Conservation (phyloP, 768 basidiomycete genomes). For the Strobilomyces confusus region DNA sequence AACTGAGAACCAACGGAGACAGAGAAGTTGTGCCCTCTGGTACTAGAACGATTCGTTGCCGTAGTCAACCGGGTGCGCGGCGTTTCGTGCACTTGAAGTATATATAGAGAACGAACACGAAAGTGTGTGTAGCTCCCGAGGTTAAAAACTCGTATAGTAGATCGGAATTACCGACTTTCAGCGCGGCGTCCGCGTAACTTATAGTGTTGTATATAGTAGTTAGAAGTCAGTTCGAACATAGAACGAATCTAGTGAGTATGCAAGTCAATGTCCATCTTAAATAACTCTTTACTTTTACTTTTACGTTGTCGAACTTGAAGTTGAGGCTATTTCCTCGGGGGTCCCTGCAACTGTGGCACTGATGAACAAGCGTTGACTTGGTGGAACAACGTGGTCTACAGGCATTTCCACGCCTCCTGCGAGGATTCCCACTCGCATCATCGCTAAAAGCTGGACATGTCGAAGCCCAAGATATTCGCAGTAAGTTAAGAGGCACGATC, state of each 20-base stretch:
- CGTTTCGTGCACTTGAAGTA: neutral
- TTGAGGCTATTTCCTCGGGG: neutral
- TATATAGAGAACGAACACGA: slow-evolving; percentile 8
- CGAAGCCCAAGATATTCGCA: neutral
- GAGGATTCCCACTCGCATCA: slow-evolving; percentile 72
- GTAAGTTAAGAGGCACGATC: neutral
- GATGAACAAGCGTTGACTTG: slow-evolving; percentile 39
- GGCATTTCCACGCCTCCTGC: slow-evolving; percentile 58
- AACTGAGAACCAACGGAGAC: slow-evolving; percentile 34
- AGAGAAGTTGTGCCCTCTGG: slow-evolving; percentile 24
- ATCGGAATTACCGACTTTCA: neutral
- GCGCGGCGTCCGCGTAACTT: slow-evolving; percentile 1
- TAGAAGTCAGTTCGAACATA: slow-evolving; percentile 2
- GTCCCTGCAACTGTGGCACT: slow-evolving; percentile 11
- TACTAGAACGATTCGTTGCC: neutral
- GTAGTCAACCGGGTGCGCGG: neutral
- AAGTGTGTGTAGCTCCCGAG: neutral
- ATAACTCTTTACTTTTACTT: neutral
- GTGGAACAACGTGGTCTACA: slow-evolving; percentile 42
- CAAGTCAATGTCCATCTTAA: too few relatives aligned
- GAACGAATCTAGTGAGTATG: slow-evolving; percentile 15
- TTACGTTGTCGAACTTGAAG: neutral
- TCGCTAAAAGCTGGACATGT: slow-evolving; percentile 52
- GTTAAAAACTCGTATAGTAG: slow-evolving; percentile 5
- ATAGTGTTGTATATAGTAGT: slow-evolving; percentile 1